These are phyloP conservation scores for Grosmannia clavigera DNA, from an alignment of 2,329 filamentous ascomycete species.

Conservation along the genomic window DNA sequence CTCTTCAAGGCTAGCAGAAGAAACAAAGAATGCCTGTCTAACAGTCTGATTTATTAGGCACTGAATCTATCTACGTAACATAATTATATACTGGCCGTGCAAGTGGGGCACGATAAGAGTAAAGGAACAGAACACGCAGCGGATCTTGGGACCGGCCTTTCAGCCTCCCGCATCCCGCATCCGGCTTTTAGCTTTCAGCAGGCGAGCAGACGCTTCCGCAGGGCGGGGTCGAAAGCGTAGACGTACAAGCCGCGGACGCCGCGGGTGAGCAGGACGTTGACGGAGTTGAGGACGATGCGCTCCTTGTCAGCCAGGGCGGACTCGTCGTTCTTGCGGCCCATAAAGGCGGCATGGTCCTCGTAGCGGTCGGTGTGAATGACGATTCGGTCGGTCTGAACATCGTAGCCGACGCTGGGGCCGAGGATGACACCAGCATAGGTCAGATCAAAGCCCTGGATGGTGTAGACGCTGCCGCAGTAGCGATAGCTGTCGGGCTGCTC, in stretches of 20 bases:
- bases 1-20: not conserved
- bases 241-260: slow-evolving; percentile 5
- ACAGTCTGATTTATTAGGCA: no score
- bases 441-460: slow-evolving; percentile 8
- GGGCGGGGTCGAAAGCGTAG: not conserved
- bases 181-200: not conserved
- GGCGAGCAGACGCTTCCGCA: slow-evolving; percentile 2
- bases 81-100: no score
- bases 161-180: no score
- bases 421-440: slow-evolving; percentile 6
- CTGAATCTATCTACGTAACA: no score
- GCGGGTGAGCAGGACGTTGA: slow-evolving; percentile 5
- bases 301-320: slow-evolving; percentile 2
- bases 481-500: slow-evolving; percentile 7
- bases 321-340: slow-evolving; percentile 6
- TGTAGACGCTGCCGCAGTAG: slow-evolving; percentile 7
- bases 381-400: not conserved
- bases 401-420: slow-evolving; percentile 5
- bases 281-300: slow-evolving; percentile 6
- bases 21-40: no score
- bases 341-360: slow-evolving; percentile 5
- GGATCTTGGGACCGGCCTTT: no score
- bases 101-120: no score
- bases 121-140: no score
- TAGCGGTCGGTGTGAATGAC: slow-evolving; percentile 1